Base-by-base conservation (phyloP, 331 rosid species). In the Malus hybrid region DNA sequence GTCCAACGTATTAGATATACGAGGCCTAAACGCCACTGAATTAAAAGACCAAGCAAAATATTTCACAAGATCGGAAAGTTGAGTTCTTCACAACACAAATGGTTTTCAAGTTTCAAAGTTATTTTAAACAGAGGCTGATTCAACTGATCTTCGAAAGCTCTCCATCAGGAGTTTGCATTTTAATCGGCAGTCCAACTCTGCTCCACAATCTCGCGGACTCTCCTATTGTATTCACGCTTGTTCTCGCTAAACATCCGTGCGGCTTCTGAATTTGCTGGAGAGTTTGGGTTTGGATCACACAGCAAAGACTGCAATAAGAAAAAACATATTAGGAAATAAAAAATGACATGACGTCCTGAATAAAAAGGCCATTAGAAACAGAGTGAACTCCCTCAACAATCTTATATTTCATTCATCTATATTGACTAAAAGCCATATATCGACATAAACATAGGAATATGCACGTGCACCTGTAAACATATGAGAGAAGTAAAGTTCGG, bases 161-260 rank as follows among this genome's bases (percentile, higher is more conserved):
- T 77, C 67, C 28, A 52, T 72, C 74, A 54, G 75, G 59, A 56
- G 71, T 7, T 1, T 24, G 14, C 77, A 6, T 6, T 18, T 80
- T 87, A 94, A 84, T 95, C 99, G 65, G 99, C 99, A 55, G 99
- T 92, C 99, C 99, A 95, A 72, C 99, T 95, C 91, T 92, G 99
- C 96, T 95, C 97, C 44, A 95, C 99, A 75, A 90, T 88, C 84
- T 89, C 97, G 0, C 97, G 96, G 3, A 95, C 88, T 84, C 93
- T 89, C 74, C 96, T 82, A 74, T 95, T 95, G 87, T 95, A 95
- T 82, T 95, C 99, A 0, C 97, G 97, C 86, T 92, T 92, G 90
- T 89, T 92, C 82, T 92, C 97, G 4, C 97, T 92, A 70, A 87
- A 95, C 97, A 91, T 92, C 76, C 99, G 71, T 73, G 99, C 99